Conservation (phyloP, 1,139 yeast genomes). For the Geotrichum candidum region DNA sequence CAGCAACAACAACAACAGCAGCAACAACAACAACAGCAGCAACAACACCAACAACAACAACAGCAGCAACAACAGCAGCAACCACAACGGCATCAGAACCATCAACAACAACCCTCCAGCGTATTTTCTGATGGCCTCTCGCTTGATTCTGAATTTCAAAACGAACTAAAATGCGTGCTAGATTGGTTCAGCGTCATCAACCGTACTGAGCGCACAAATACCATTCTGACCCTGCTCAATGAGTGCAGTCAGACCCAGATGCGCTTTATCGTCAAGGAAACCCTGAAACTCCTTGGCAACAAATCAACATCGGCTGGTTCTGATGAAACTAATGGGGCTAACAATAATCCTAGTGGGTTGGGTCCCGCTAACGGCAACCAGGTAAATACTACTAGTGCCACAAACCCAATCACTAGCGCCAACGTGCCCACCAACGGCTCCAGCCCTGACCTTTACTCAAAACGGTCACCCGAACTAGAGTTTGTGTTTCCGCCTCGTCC, state of each 20-base stretch:
- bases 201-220: conserved; percentile 38
- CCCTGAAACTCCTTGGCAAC: conserved; percentile 27
- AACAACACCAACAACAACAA: conserved; percentile 19
- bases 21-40: neutral
- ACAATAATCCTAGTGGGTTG: conserved; percentile 1
- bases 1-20: conserved; percentile 23
- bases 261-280: conserved; percentile 36
- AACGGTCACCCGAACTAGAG: neutral
- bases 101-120: conserved; percentile 25
- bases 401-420: neutral
- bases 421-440: neutral
- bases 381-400: neutral
- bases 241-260: conserved; percentile 38
- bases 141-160: conserved; percentile 26
- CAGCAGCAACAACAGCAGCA: conserved; percentile 36
- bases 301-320: conserved; percentile 22
- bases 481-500: neutral
- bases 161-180: conserved; percentile 34
- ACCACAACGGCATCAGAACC: conserved; percentile 9
- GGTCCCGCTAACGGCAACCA: conserved; percentile 7
- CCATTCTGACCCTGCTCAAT: conserved; percentile 35
- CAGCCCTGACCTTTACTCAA: neutral
- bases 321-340: conserved; percentile 22
- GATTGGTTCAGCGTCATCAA: conserved; percentile 37
- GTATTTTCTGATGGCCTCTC: neutral